Conservation (phyloP, 768 basidiomycete genomes). For the Chalciporus chontae region DNA sequence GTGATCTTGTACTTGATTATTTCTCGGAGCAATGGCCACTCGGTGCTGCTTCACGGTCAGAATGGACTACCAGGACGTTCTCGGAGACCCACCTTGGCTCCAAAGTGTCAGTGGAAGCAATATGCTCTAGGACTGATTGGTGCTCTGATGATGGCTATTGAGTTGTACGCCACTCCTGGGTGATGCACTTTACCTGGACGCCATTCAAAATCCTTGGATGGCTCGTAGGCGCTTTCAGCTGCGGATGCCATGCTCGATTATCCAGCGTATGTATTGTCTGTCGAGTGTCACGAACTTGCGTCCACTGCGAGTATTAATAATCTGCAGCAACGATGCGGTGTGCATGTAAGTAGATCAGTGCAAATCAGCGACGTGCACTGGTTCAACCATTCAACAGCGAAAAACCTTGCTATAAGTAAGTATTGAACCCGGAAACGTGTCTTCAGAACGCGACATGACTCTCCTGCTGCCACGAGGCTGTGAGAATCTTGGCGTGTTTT, state of each 20-base stretch:
- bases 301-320: no score
- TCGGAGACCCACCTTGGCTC: slow-evolving; percentile 43
- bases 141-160: slow-evolving; percentile 44
- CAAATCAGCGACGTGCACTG: no score
- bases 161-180: neutral
- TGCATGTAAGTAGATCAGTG: no score
- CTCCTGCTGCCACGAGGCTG: neutral
- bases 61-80: slow-evolving; percentile 5
- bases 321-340: neutral
- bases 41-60: slow-evolving; percentile 41
- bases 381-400: neutral
- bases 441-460: neutral
- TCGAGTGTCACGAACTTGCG: neutral
- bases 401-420: neutral
- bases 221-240: slow-evolving; percentile 6
- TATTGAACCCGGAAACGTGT: neutral
- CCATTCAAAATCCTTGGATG: slow-evolving; percentile 44
- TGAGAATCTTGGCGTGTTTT: neutral
- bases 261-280: neutral
- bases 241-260: slow-evolving; percentile 19
- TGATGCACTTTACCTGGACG: slow-evolving; percentile 40
- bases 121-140: slow-evolving; percentile 53
- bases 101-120: slow-evolving; percentile 62
- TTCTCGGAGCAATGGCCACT: slow-evolving; percentile 68
- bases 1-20: slow-evolving; percentile 70